These are phyloP conservation scores for Malassezia caprae DNA, from an alignment of 1,284 basidiomycete species.

Conservation along the genomic window DNA sequence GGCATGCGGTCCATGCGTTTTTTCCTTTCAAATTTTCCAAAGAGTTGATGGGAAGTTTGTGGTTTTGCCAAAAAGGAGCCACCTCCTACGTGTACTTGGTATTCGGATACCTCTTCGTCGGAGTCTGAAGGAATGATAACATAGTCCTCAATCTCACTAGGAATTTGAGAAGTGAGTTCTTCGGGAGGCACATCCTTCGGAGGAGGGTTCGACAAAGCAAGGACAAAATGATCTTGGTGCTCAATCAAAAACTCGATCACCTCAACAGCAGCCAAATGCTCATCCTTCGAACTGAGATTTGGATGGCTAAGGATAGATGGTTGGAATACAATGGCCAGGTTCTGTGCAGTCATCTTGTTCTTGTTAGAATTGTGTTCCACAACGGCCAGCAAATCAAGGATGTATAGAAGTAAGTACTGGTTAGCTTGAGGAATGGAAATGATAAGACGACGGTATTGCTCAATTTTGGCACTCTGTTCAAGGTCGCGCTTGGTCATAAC, in stretches of 20 bases:
- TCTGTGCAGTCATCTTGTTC: conserved; percentile 90
- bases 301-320: conserved; percentile 64
- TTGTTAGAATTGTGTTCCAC: conserved; percentile 81
- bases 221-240: conserved; percentile 45
- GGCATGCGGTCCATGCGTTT: background rate
- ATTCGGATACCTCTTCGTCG: conserved; percentile 42
- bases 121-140: conserved; percentile 39
- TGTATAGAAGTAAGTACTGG: conserved; percentile 87
- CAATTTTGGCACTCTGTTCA: conserved; percentile 31
- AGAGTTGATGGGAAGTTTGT: background rate
- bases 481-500: conserved; percentile 52
- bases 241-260: conserved; percentile 90
- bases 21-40: background rate
- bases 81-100: conserved; percentile 42
- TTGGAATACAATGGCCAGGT: conserved; percentile 47
- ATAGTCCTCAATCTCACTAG: conserved; percentile 20
- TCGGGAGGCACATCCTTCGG: conserved; percentile 26
- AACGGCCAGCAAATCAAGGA: conserved; percentile 86
- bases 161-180: conserved; percentile 33
- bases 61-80: conserved; percentile 16
- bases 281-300: conserved; percentile 55
- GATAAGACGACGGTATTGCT: conserved; percentile 69
- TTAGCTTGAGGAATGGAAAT: conserved; percentile 73
- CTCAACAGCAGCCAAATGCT: conserved; percentile 74
- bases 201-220: conserved; percentile 37